Base-by-base conservation (phyloP, 495 filamentous ascomycete genomes). In the Podospora pseudoanserina region DNA sequence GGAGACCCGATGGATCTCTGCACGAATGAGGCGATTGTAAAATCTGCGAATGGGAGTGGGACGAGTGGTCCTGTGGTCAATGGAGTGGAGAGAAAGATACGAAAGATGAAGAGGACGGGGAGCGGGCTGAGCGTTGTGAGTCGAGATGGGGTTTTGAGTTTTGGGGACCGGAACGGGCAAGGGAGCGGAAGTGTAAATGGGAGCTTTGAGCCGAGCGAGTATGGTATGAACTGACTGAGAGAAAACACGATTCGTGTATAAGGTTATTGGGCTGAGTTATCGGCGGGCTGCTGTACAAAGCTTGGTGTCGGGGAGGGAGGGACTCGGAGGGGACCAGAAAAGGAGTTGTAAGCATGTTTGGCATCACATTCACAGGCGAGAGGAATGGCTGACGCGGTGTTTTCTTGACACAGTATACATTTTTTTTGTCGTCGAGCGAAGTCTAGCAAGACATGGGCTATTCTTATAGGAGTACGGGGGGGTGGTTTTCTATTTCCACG, bases 101-200 rank as follows among this genome's bases (percentile, higher is more conserved):
- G 32, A 7, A 65, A 65, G 30, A 6, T 27, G 54, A 60, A 26
- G 63, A 58, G 26, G 55, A 54, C 23, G 26, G 65, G 44, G 23
- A 67, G 59, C 55, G 58, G 16, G 18, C 20, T 63, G 28, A 61
- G 59, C 18, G 7, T 18, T 3, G 13, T 49, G 39, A 61, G 16
- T n/a, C 19, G 59, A 20, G 16, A n/a, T 61, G 59, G 59, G 5
- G 11, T 18, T n/a, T 7, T 34, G 27, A 5, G 19, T n/a, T 16
- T 18, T 49, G 61, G 32, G 15, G 39, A 44, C n/a, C 27, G 28
- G 28, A 63, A 44, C 49, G 61, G 61, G 20, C 34, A 63, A 39
- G 61, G 61, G 30, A 32, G 9, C 15, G 27, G 19, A 5, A 62
- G 26, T 32, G 60, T 59, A 18, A 27, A 59, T 18, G 56, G 1